These are phyloP conservation scores for Apiospora saccharicola DNA, from an alignment of 2,329 filamentous ascomycete genomes.

Conservation along the genomic window DNA sequence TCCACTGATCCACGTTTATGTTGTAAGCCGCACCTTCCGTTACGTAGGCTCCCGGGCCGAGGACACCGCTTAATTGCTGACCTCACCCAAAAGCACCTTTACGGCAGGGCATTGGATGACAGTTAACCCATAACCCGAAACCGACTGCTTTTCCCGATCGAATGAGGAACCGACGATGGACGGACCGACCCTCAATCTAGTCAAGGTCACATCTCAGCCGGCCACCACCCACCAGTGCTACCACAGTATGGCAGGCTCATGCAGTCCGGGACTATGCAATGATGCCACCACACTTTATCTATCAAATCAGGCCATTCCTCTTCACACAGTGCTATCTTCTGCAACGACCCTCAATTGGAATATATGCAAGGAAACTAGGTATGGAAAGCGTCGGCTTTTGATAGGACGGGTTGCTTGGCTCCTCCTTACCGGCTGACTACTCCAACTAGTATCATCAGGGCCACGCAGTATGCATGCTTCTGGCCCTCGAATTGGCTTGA, in stretches of 20 bases:
- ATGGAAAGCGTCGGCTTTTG: background rate
- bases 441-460: background rate
- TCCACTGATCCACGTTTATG: background rate
- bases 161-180: slow-evolving; percentile 1
- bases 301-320: background rate
- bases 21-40: background rate
- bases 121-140: background rate
- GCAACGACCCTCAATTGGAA: background rate
- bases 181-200: slow-evolving; percentile 17
- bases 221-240: background rate
- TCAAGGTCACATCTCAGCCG: slow-evolving; percentile 1
- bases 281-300: background rate
- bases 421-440: background rate
- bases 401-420: background rate
- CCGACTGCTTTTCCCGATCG: slow-evolving; percentile 5
- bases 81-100: background rate
- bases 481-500: background rate
- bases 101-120: background rate
- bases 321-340: slow-evolving; percentile 16
- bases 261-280: background rate
- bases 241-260: background rate
- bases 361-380: background rate
- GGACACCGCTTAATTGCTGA: slow-evolving; percentile 15
- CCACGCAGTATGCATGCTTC: background rate
- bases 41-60: slow-evolving; percentile 4